phyloP scores from a whole-genome alignment of 2,329 filamentous ascomycete genomes.

The Beauveria caledonica region DNA sequence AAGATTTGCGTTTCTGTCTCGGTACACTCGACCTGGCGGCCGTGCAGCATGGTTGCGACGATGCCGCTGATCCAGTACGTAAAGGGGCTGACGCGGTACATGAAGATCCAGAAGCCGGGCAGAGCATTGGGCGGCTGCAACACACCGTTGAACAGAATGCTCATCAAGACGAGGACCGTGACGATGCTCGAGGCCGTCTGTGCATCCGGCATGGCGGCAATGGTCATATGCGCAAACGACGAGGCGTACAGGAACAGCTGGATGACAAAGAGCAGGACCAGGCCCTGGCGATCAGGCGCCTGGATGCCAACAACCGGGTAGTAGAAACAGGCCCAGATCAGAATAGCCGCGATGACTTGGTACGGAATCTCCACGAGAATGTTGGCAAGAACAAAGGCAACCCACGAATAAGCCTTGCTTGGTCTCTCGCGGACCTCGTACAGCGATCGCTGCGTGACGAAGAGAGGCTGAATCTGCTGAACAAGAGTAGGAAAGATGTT shows the following conservation, averaged over 20 bases:
- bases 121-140: conserved; percentile 49
- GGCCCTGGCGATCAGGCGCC: conserved; percentile 46
- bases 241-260: conserved; percentile 63
- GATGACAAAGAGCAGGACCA: conserved; percentile 58
- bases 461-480: conserved; percentile 69
- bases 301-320: conserved; percentile 50
- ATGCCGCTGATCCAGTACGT: conserved; percentile 63
- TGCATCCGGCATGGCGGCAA: conserved; percentile 60
- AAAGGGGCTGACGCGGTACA: conserved; percentile 61
- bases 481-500: conserved; percentile 66
- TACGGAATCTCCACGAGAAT: conserved; percentile 66
- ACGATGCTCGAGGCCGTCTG: conserved; percentile 59
- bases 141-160: conserved; percentile 56
- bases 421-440: conserved; percentile 74
- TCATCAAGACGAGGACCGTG: conserved; percentile 50
- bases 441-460: conserved; percentile 62
- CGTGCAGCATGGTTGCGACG: conserved; percentile 56
- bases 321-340: conserved; percentile 61
- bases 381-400: conserved; percentile 63
- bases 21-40: conserved; percentile 43
- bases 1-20: conserved; percentile 54
- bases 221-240: conserved; percentile 66
- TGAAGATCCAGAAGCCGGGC: conserved; percentile 70
- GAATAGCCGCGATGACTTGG: conserved; percentile 54
- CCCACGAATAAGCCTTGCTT: conserved; percentile 68